These are phyloP conservation scores for Hansenula anomala DNA, from an alignment of 1,139 yeast species.

Conservation along the genomic window DNA sequence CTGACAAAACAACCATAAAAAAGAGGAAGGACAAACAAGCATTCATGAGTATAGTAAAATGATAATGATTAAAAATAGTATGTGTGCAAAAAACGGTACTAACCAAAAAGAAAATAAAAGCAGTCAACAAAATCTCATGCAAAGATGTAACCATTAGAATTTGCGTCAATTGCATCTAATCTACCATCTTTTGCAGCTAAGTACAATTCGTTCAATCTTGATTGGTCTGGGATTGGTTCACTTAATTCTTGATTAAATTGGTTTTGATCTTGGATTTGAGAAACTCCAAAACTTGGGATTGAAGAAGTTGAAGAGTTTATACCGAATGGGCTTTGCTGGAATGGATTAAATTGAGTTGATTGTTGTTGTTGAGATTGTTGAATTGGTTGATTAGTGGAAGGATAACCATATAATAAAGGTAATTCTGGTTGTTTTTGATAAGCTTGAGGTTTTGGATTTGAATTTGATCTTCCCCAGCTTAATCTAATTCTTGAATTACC, in stretches of 20 bases:
- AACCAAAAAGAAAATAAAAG: neutral
- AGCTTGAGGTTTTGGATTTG: slow-evolving; percentile 16
- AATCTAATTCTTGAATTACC: slow-evolving; percentile 81
- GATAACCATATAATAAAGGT: slow-evolving; percentile 17
- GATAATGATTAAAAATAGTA: too few species aligned
- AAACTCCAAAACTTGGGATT: too few species aligned
- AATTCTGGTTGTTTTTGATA: slow-evolving; percentile 20
- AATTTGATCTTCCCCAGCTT: slow-evolving; percentile 73
- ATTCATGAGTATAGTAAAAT: too few species aligned
- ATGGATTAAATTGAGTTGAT: neutral
- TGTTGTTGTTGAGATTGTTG: slow-evolving; percentile 2
- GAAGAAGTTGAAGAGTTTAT: too few species aligned
- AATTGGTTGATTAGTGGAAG: slow-evolving; percentile 10
- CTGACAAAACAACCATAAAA: too few species aligned
- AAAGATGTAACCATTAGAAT: slow-evolving; percentile 32
- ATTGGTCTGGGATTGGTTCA: slow-evolving; percentile 21
- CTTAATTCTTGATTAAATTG: slow-evolving; percentile 14
- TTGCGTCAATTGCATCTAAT: slow-evolving; percentile 41
- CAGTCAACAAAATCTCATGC: slow-evolving; percentile 8
- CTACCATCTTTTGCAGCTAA: slow-evolving; percentile 45
- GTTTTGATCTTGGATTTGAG: slow-evolving; percentile 4
- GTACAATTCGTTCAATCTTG: slow-evolving; percentile 40
- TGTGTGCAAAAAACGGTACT: too few species aligned
- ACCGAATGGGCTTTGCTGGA: too few species aligned
- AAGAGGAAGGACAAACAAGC: too few species aligned